Conservation (phyloP, 2,329 filamentous ascomycete species). For the Parastagonospora avenae region DNA sequence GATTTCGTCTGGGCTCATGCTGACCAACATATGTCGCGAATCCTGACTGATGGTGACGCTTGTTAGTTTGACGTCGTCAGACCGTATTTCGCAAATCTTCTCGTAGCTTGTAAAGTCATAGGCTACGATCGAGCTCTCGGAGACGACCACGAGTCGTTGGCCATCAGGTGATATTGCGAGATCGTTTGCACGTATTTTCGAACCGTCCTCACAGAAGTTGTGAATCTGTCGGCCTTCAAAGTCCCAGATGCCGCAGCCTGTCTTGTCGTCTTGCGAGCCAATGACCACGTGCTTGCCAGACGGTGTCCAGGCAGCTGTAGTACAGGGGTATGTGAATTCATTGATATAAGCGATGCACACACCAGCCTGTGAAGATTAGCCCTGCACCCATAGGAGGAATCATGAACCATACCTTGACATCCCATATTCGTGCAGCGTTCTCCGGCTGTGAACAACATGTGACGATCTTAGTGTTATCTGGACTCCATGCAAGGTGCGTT, state of each 20-base stretch:
- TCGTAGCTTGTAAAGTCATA: conserved; percentile 79
- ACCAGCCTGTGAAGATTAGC: conserved; percentile 32
- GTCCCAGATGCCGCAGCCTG: conserved; percentile 61
- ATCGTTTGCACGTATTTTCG: conserved; percentile 77
- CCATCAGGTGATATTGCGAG: conserved; percentile 83
- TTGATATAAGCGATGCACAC: conserved; percentile 65
- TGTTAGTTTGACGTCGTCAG: conserved; percentile 72
- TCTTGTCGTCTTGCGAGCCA: conserved; percentile 52
- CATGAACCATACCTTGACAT: conserved; percentile 48
- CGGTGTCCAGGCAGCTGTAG: conserved; percentile 85
- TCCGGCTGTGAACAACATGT: conserved; percentile 74
- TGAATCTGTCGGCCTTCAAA: conserved; percentile 65
- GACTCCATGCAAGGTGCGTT: conserved; percentile 86
- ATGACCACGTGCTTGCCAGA: conserved; percentile 80
- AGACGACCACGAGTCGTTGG: conserved; percentile 77
- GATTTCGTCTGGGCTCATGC: conserved; percentile 77
- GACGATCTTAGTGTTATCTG: conserved; percentile 83
- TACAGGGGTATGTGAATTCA: conserved; percentile 82
- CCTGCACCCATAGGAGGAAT: not conserved
- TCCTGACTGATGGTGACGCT: conserved; percentile 83
- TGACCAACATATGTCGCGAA: conserved; percentile 80
- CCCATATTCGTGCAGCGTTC: conserved; percentile 75
- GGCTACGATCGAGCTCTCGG: conserved; percentile 73
- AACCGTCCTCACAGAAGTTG: conserved; percentile 64
- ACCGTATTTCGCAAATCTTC: conserved; percentile 73